Percentiles rank a stretch among this genome's conserved stretches.
Evolutionary conservation across 2,329 filamentous ascomycete genomes (phyloP).

Genomic region (Fusarium austroafricanum): DNA sequence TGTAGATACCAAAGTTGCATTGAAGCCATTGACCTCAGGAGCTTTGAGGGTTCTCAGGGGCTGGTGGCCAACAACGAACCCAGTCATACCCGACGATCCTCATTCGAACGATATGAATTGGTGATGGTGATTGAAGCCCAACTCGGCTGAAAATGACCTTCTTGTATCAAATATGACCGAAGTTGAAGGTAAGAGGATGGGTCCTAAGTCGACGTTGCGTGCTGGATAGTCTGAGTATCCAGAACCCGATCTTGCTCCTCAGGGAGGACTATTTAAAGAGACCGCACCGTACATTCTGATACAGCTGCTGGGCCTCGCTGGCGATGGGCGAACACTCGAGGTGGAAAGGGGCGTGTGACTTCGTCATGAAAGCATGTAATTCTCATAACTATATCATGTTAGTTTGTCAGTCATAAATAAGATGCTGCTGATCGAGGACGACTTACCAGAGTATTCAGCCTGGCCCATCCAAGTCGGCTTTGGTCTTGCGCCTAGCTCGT

Average conservation of each 20-base stretch:
- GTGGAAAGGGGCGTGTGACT: not conserved
- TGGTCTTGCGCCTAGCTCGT: too few species aligned
- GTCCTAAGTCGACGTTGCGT: not conserved
- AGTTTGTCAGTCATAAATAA: not conserved
- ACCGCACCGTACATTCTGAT: too few species aligned
- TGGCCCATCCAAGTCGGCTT: too few species aligned
- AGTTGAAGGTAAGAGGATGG: not conserved
- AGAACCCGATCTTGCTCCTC: too few species aligned
- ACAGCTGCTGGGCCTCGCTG: not conserved
- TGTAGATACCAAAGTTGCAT: not conserved
- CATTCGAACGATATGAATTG: not conserved
- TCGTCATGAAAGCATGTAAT: not conserved
- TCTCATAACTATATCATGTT: not conserved
- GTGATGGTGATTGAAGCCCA: not conserved
- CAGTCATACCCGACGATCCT: not conserved
- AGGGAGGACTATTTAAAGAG: too few species aligned
- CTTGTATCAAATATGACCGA: not conserved
- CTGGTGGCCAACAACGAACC: not conserved
- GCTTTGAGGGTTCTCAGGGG: not conserved
- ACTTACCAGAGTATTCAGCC: not conserved
- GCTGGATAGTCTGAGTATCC: not conserved
- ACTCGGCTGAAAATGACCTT: not conserved
- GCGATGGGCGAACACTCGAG: not conserved
- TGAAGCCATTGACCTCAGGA: not conserved
- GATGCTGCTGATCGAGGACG: not conserved